These are phyloP conservation scores for Penicillium sp. DNA, from an alignment of 2,329 filamentous ascomycete species.

Conservation along the genomic window DNA sequence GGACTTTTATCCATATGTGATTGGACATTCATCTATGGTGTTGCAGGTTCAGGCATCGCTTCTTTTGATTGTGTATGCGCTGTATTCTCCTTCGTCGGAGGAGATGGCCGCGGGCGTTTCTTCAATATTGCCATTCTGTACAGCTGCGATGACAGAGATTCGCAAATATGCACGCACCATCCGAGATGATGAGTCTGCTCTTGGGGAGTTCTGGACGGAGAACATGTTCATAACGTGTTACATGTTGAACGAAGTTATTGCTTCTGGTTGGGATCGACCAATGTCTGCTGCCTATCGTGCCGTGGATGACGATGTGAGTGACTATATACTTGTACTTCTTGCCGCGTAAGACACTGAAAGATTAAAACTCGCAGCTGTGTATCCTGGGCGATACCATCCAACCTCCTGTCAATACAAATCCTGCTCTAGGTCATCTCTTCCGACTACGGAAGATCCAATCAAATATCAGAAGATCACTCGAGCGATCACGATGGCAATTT, in stretches of 20 bases:
- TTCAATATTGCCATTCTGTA: constrained; percentile 29
- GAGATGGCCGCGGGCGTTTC: constrained; percentile 26
- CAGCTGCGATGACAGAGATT: constrained; percentile 26
- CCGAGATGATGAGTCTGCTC: constrained; percentile 8
- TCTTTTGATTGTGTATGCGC: constrained; percentile 27
- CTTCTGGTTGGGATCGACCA: constrained; percentile 29
- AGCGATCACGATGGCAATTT: constrained; percentile 11
- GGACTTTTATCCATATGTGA: constrained; percentile 27
- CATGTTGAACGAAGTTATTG: constrained; percentile 29
- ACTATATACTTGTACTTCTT: neutral
- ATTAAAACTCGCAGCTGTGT: constrained; percentile 15
- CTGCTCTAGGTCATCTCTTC: constrained; percentile 25
- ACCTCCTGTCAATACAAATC: constrained; percentile 17
- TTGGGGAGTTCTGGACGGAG: constrained; percentile 19
- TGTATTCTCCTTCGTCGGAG: constrained; percentile 28
- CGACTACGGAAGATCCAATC: constrained; percentile 28
- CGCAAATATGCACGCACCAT: constrained; percentile 17
- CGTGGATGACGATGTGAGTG: constrained; percentile 27
- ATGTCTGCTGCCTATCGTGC: constrained; percentile 25
- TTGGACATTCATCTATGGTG: constrained; percentile 24
- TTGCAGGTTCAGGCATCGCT: constrained; percentile 30
- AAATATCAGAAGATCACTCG: constrained; percentile 23
- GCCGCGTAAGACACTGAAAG: neutral
- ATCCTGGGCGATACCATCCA: constrained; percentile 23
- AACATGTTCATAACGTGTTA: constrained; percentile 30